Evolutionary conservation across 192 early-diverging fungal species (phyloP).

Genomic region (Haplosporangium gracile): DNA sequence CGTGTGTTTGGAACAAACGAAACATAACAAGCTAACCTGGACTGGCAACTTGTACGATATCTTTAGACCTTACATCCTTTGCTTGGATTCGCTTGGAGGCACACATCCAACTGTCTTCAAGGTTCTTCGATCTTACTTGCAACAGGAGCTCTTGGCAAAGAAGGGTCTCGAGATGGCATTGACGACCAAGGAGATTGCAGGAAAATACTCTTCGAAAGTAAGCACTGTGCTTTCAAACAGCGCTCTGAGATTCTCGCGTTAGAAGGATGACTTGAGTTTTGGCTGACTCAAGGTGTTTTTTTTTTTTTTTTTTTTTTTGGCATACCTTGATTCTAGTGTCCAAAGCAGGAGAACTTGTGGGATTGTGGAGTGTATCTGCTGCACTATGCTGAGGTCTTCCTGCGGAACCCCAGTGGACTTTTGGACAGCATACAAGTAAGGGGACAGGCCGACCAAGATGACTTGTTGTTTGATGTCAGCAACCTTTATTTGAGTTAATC

Average conservation of each 20-base stretch:
- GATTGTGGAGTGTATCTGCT: constrained; percentile 91
- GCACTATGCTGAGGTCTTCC: constrained; percentile 81
- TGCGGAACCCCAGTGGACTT: constrained; percentile 44
- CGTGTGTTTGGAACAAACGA: not conserved
- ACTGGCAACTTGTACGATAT: not conserved
- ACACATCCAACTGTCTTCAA: constrained; percentile 35
- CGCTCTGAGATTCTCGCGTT: not conserved
- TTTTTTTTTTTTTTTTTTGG: not conserved
- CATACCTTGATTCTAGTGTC: constrained; percentile 57
- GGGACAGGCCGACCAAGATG: too few relatives aligned
- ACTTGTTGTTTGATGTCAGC: too few relatives aligned
- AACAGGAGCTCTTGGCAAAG: constrained; percentile 27
- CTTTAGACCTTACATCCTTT: constrained; percentile 36
- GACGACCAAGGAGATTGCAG: constrained; percentile 34
- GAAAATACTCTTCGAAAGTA: constrained; percentile 48
- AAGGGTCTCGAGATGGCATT: constrained; percentile 21
- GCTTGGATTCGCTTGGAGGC: constrained; percentile 36
- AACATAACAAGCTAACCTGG: not conserved
- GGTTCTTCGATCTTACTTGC: constrained; percentile 29
- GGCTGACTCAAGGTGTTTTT: not conserved
- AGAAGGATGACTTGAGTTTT: too few relatives aligned
- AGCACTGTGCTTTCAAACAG: not conserved
- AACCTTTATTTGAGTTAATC: not conserved
- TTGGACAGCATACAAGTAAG: constrained; percentile 37
- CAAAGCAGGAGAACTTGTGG: constrained; percentile 81